phyloP scores from a whole-genome alignment of 176 grass and related monocot species.

The Alopecurus myosuroides region DNA sequence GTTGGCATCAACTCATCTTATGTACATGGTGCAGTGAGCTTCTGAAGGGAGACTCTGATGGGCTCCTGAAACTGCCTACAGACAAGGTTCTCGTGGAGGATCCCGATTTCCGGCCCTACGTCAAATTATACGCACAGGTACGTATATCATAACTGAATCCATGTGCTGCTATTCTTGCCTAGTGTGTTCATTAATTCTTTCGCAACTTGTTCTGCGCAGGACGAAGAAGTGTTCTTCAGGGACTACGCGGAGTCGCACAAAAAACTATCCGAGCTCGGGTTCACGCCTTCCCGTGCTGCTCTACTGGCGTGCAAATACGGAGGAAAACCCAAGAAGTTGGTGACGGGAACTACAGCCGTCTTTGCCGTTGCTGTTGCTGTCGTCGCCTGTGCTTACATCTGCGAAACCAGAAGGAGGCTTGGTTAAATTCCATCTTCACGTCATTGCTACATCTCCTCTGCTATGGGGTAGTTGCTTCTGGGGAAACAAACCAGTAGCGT shows the following conservation, averaged over 20 bases:
- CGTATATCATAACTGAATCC: not conserved
- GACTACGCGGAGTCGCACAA: slow-evolving; percentile 58
- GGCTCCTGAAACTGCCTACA: slow-evolving; percentile 51
- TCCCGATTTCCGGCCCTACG: slow-evolving; percentile 36
- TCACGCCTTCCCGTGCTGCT: slow-evolving; percentile 26
- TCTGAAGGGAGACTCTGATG: slow-evolving; percentile 35
- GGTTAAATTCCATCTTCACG: not conserved
- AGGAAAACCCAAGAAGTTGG: not conserved
- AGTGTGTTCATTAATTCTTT: too few species aligned
- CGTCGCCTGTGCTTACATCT: slow-evolving; percentile 21
- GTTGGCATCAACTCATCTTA: not conserved
- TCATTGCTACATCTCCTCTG: not conserved
- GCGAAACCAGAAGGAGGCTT: slow-evolving; percentile 18
- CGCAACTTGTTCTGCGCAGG: not conserved
- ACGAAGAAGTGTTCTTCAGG: slow-evolving; percentile 54
- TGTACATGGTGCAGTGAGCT: slow-evolving; percentile 33
- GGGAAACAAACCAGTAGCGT: not conserved
- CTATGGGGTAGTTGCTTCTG: not conserved
- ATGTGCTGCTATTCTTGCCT: too few species aligned
- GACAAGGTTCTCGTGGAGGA: slow-evolving; percentile 53
- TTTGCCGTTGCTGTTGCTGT: slow-evolving; percentile 26
- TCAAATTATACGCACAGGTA: slow-evolving; percentile 49
- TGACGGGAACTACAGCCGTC: slow-evolving; percentile 23
- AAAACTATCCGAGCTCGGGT: slow-evolving; percentile 57
- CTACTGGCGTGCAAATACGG: not conserved